Evolutionary conservation across 441 rosid species (phyloP).

Genomic region (Iberis amara): DNA sequence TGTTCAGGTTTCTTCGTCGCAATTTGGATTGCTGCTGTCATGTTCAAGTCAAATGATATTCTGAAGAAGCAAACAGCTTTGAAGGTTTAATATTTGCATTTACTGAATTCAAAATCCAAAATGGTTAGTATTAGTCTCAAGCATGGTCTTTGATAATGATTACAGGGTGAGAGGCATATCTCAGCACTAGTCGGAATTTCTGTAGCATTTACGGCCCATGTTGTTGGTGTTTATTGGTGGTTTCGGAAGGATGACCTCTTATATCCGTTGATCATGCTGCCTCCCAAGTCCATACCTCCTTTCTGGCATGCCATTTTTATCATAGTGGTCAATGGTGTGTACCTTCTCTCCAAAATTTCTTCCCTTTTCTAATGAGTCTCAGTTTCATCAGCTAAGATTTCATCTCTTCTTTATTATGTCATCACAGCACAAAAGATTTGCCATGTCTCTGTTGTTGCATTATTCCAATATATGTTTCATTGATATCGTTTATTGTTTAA

Average conservation of each 20-base stretch:
- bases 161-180: slow-evolving; percentile 57
- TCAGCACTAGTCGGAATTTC: slow-evolving; percentile 41
- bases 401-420: background rate
- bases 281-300: slow-evolving; percentile 56
- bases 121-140: slow-evolving; percentile 15
- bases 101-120: background rate
- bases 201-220: slow-evolving; percentile 37
- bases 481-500: slow-evolving; percentile 21
- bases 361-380: background rate
- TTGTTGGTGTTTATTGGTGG: slow-evolving; percentile 58
- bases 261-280: slow-evolving; percentile 53
- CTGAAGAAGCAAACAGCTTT: slow-evolving; percentile 59
- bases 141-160: slow-evolving; percentile 23
- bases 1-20: slow-evolving; percentile 47
- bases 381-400: slow-evolving; percentile 1
- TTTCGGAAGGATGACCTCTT: slow-evolving; percentile 44
- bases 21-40: slow-evolving; percentile 51
- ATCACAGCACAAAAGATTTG: slow-evolving; percentile 6
- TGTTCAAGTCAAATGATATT: slow-evolving; percentile 57
- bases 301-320: slow-evolving; percentile 67
- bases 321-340: slow-evolving; percentile 54
- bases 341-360: background rate
- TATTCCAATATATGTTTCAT: slow-evolving; percentile 1
- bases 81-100: slow-evolving; percentile 35
- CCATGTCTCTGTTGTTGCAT: slow-evolving; percentile 2